Percentiles rank a stretch among this genome's conserved stretches.
Evolutionary conservation across 2,329 filamentous ascomycete species (phyloP).

Genomic region (Paracorniculantispora psalliotae): DNA sequence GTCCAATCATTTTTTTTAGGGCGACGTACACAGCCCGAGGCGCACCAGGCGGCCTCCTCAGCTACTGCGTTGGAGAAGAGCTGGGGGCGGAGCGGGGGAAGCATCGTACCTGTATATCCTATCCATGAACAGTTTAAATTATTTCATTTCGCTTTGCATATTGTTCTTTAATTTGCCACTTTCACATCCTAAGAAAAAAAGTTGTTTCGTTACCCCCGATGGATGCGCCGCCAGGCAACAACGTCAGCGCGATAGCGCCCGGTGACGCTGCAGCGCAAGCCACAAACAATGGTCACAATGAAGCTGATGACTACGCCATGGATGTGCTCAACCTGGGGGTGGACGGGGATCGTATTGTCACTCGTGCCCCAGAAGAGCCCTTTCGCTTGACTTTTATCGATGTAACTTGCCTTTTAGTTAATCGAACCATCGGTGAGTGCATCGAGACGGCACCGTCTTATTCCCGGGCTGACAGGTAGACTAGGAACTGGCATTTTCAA

Average conservation of each 20-base stretch:
- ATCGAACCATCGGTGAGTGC: constrained; percentile 34
- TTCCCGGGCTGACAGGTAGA: constrained; percentile 16
- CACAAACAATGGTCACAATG: not conserved
- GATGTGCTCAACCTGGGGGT: constrained; percentile 10
- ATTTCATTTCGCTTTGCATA: not conserved
- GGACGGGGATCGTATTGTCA: constrained; percentile 25
- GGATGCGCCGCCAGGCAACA: not conserved
- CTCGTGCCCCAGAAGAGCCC: constrained; percentile 28
- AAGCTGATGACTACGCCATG: not conserved
- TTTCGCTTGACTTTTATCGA: constrained; percentile 33
- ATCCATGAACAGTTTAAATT: not conserved
- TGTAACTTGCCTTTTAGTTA: constrained; percentile 31
- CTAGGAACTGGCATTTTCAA: constrained; percentile 35
- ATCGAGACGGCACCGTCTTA: not conserved
- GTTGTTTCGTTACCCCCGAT: not conserved
- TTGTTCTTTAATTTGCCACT: not conserved
- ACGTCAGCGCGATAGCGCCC: not conserved
- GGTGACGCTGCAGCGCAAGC: not conserved
- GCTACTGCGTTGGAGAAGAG: not conserved
- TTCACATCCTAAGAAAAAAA: not conserved
- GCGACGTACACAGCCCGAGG: not conserved
- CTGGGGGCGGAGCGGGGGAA: not conserved
- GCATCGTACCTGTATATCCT: not conserved
- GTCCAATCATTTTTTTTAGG: not conserved
- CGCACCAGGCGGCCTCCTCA: not conserved